phyloP scores from a whole-genome alignment of 1,284 basidiomycete species.

The Puccinia coronata region DNA sequence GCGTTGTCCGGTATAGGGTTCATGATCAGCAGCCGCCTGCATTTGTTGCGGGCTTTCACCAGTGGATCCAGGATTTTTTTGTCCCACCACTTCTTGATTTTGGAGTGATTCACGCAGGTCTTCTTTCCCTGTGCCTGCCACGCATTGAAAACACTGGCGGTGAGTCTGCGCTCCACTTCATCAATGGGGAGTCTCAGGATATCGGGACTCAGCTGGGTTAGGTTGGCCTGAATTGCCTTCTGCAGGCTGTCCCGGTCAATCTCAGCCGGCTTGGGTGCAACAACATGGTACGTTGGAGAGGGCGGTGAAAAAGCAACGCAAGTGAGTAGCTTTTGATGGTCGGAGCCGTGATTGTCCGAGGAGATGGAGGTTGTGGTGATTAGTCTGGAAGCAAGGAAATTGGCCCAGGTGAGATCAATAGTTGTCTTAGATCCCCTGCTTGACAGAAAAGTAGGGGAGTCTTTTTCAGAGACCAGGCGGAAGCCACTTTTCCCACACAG shows the following conservation, averaged over 20 bases:
- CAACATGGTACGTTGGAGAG: no score
- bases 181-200: no score
- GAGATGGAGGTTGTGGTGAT: not conserved
- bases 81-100: constrained; percentile 37
- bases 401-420: constrained; percentile 11
- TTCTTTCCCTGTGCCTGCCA: not conserved
- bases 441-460: not conserved
- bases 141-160: not conserved
- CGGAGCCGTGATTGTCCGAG: not conserved
- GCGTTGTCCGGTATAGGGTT: not conserved
- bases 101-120: not conserved
- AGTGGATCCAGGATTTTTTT: not conserved
- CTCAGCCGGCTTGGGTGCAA: no score
- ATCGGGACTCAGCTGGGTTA: no score
- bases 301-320: no score
- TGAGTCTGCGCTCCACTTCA: not conserved
- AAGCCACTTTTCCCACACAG: no score
- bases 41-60: not conserved
- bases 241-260: no score
- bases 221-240: no score
- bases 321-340: not conserved
- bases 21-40: not conserved
- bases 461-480: no score
- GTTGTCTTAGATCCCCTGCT: not conserved
- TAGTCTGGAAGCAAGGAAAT: not conserved